phyloP scores from a whole-genome alignment of 2,329 filamentous ascomycete species.

The Clonostachys solani region DNA sequence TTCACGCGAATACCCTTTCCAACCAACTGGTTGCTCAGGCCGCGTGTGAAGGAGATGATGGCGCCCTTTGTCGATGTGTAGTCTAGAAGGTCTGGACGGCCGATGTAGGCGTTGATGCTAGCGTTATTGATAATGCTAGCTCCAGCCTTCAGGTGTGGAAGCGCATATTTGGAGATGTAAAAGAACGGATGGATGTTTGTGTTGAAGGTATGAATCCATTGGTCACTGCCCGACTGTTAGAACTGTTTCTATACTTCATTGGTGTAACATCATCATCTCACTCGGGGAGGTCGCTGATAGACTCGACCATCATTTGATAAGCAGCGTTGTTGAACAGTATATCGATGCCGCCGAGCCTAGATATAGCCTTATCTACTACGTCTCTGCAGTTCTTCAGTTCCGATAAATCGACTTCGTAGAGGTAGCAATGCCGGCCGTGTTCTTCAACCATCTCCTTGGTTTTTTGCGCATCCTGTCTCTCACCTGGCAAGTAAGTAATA shows the following conservation, averaged over 20 bases:
- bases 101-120: constrained; percentile 79
- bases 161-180: constrained; percentile 72
- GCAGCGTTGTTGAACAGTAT: constrained; percentile 74
- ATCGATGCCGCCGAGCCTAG: constrained; percentile 65
- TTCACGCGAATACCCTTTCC: constrained; percentile 67
- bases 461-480: constrained; percentile 71
- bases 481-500: constrained; percentile 71
- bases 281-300: constrained; percentile 68
- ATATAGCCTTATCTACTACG: constrained; percentile 61
- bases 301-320: constrained; percentile 65
- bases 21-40: constrained; percentile 70
- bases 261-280: too few species aligned
- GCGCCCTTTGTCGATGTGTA: constrained; percentile 79
- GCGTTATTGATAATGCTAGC: constrained; percentile 81
- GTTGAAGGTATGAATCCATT: constrained; percentile 77
- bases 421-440: constrained; percentile 60
- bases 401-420: constrained; percentile 61
- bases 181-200: constrained; percentile 82
- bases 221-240: constrained; percentile 35
- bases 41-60: constrained; percentile 75
- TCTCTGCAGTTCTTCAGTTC: constrained; percentile 65
- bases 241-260: too few species aligned
- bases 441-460: constrained; percentile 69
- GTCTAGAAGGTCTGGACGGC: constrained; percentile 74
- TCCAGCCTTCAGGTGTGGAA: constrained; percentile 72